A percentile compares a stretch with the other conserved stretches of the same genome.
Evolutionary conservation across 2,329 filamentous ascomycete genomes (phyloP).

Genomic region (Aphanoascus verrucosus): DNA sequence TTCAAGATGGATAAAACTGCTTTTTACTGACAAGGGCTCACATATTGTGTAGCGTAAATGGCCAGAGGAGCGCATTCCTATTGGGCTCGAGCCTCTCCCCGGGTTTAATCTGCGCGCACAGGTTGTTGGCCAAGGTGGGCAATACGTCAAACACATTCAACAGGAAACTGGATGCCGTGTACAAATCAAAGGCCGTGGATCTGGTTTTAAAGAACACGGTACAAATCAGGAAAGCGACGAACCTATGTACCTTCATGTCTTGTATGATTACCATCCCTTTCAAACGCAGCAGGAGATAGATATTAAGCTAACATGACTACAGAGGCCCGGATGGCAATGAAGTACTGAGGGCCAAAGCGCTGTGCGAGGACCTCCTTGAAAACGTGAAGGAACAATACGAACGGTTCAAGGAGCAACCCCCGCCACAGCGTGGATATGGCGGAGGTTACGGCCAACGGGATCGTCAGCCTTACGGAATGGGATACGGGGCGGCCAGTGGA

Average conservation of each 20-base stretch:
- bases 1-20: slow-evolving; percentile 9
- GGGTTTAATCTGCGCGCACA: slow-evolving; percentile 95
- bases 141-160: slow-evolving; percentile 97
- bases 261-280: slow-evolving; percentile 46
- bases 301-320: slow-evolving; percentile 25
- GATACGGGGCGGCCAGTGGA: slow-evolving; percentile 31
- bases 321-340: slow-evolving; percentile 80
- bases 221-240: slow-evolving; percentile 90
- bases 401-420: slow-evolving; percentile 69
- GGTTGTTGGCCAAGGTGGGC: slow-evolving; percentile 86
- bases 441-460: slow-evolving; percentile 44
- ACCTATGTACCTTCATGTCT: slow-evolving; percentile 91
- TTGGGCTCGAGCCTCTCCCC: slow-evolving; percentile 77
- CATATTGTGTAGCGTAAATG: slow-evolving; percentile 67
- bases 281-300: neutral
- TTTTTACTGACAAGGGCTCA: slow-evolving; percentile 2
- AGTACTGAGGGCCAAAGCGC: slow-evolving; percentile 74
- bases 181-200: slow-evolving; percentile 94
- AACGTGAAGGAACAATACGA: slow-evolving; percentile 88
- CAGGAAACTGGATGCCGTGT: slow-evolving; percentile 90
- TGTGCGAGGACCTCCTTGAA: slow-evolving; percentile 75
- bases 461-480: slow-evolving; percentile 35
- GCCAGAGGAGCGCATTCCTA: slow-evolving; percentile 91
- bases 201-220: slow-evolving; percentile 80
- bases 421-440: slow-evolving; percentile 52